Evolutionary conservation across 768 basidiomycete genomes (phyloP).

Genomic region (Hericium coralloides): DNA sequence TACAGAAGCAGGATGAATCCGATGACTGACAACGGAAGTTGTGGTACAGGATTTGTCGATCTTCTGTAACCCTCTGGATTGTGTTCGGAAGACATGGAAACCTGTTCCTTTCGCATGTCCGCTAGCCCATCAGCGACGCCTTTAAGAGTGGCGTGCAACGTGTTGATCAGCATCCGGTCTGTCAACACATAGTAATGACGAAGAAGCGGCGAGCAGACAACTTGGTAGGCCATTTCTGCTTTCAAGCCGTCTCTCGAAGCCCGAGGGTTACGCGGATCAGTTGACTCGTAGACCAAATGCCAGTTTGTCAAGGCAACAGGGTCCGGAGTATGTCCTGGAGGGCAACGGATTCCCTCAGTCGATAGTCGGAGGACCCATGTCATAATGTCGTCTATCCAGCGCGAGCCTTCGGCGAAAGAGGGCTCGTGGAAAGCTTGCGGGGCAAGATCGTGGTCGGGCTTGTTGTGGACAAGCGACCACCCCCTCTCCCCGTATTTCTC

Average conservation of each 20-base stretch:
- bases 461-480: not conserved
- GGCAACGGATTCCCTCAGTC: not conserved
- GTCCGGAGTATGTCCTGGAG: not conserved
- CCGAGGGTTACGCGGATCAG: not conserved
- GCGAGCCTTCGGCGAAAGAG: conserved; percentile 11
- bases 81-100: no score
- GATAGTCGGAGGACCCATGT: conserved; percentile 25
- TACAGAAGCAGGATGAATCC: not conserved
- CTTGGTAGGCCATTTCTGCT: not conserved
- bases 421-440: not conserved
- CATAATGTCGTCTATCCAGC: conserved; percentile 24
- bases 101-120: not conserved
- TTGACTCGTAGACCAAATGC: not conserved
- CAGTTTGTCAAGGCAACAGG: not conserved
- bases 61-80: no score
- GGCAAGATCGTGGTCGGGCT: not conserved
- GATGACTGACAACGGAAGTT: not conserved
- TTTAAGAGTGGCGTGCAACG: not conserved
- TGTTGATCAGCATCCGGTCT: not conserved
- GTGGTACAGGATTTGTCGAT: no score
- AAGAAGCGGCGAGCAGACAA: not conserved
- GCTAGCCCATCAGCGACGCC: not conserved
- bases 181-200: not conserved
- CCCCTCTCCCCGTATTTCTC: not conserved
- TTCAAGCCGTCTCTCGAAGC: no score